phyloP scores from a whole-genome alignment of 1,284 basidiomycete genomes.

The Cryptococcus sp. region DNA sequence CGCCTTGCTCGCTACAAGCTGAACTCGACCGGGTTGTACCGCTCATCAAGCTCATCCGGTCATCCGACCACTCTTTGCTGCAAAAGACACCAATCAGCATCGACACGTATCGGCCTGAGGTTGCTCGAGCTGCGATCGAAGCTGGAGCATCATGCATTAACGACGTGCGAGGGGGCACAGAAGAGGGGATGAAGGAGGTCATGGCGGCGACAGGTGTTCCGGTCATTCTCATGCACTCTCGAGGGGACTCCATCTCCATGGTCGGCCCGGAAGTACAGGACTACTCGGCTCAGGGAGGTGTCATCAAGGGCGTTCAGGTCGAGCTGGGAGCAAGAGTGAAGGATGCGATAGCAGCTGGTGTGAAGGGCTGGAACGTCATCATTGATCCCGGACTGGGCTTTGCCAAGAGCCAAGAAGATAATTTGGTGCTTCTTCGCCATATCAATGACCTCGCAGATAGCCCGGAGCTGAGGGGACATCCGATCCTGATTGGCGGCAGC shows the following conservation, averaged over 20 bases:
- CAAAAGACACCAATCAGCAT: conserved; percentile 64
- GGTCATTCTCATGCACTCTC: conserved; percentile 89
- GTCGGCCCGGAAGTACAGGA: conserved; percentile 60
- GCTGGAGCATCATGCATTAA: conserved; percentile 93
- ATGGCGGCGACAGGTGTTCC: conserved; percentile 58
- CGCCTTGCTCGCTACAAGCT: conserved; percentile 62
- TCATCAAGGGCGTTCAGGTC: conserved; percentile 63
- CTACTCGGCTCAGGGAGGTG: conserved; percentile 53
- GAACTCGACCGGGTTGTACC: conserved; percentile 73
- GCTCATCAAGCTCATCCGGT: conserved; percentile 52
- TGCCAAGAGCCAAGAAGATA: conserved; percentile 76
- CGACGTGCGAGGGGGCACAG: conserved; percentile 74
- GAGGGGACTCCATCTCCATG: conserved; percentile 62
- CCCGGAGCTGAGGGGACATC: conserved; percentile 48
- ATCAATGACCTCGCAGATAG: conserved; percentile 5
- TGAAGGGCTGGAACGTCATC: conserved; percentile 84
- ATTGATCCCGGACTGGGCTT: conserved; percentile 94
- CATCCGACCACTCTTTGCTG: conserved; percentile 13
- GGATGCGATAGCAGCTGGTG: conserved; percentile 65
- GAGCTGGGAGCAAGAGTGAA: conserved; percentile 72
- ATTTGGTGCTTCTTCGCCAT: conserved; percentile 65
- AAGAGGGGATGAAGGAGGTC: conserved; percentile 60
- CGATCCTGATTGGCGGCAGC: conserved; percentile 71
- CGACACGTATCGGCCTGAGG: conserved; percentile 84
- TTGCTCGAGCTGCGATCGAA: conserved; percentile 68